Evolutionary conservation across 257 asterid species (phyloP), one percentile per base, ranked within the genome.

Genomic region (Catharanthus roseus): DNA sequence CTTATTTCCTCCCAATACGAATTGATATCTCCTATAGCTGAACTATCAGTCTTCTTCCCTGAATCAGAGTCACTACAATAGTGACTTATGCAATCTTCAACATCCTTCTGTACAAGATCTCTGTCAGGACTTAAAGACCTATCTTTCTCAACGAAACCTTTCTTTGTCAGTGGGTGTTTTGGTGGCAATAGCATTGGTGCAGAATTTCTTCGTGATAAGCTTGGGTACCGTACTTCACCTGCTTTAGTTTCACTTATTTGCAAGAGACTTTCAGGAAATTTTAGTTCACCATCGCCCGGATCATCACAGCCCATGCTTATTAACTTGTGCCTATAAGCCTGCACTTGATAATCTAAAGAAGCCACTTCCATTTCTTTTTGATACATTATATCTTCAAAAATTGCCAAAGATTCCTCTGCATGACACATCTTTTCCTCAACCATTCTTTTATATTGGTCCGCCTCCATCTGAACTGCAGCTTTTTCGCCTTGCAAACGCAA

Each of bases 341-440:
- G 89, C n/a, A 93, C 89, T 77, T 91, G 96, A 71, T 86, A 86
- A 67, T 91, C 89, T 24, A 93, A 73, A 62, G 86, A 82, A 58
- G 96, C 89, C 65, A 86, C 80, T 82, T 93, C 99, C 96, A 91
- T 88, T 78, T 91, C 99, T 70, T 86, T 93, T 84, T 88, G 92
- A 71, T 77, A 75, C 77, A 93, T 86, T 61, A 93, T 74, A 54
- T 93, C 97, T 82, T 93, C 95, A 10, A 91, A 91, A 31, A 91
- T 77, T 11, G 89, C 89, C 7, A 91, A 80, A 10, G 93, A 91
- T 77, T 89, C 97, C 74, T 93, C 99, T 0, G 95, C 96, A 4
- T 89, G 92, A 70, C 85, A 78, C 87, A 93, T 91, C 70, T 87
- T 91, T 80, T 89, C 96, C 83, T 93, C 99, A 0, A 91, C 87